These are phyloP conservation scores for Penicillium sp. DNA, from an alignment of 2,329 filamentous ascomycete genomes.

Conservation along the genomic window DNA sequence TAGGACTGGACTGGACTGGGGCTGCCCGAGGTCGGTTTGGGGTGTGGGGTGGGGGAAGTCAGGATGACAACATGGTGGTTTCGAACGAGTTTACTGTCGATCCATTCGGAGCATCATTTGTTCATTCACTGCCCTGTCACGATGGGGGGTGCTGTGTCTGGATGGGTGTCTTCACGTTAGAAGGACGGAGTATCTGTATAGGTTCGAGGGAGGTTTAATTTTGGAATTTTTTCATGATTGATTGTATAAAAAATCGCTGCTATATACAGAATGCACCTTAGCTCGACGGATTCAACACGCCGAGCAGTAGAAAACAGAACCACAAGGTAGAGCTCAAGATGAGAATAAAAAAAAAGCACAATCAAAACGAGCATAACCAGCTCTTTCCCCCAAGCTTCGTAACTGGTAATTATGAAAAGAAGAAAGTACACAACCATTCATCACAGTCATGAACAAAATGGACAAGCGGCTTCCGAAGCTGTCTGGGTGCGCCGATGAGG, in stretches of 20 bases:
- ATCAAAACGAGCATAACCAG: conserved; percentile 8
- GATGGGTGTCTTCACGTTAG: no score
- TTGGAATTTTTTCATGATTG: conserved; percentile 15
- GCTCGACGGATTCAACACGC: conserved; percentile 6
- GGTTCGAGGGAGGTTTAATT: neutral
- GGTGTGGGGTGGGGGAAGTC: no score
- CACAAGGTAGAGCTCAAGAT: neutral
- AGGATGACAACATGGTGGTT: no score
- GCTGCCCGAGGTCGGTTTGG: no score
- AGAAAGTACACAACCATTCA: conserved; percentile 21
- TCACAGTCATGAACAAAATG: conserved; percentile 24
- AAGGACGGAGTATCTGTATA: no score
- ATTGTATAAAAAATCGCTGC: conserved; percentile 8
- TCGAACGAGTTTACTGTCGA: no score
- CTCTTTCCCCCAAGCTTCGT: conserved; percentile 9
- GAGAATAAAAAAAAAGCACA: conserved; percentile 4
- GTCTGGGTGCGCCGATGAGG: conserved; percentile 19
- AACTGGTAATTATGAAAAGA: neutral
- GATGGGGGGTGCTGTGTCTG: no score
- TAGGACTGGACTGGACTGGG: no score
- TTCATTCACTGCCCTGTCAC: no score
- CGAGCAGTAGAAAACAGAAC: neutral
- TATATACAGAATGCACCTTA: conserved; percentile 20
- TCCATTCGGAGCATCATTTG: no score
- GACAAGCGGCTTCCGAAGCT: conserved; percentile 6